Evolutionary conservation across 1,284 basidiomycete genomes (phyloP), one percentile per base, ranked within the genome.

Genomic region (Sparassis latifolia): DNA sequence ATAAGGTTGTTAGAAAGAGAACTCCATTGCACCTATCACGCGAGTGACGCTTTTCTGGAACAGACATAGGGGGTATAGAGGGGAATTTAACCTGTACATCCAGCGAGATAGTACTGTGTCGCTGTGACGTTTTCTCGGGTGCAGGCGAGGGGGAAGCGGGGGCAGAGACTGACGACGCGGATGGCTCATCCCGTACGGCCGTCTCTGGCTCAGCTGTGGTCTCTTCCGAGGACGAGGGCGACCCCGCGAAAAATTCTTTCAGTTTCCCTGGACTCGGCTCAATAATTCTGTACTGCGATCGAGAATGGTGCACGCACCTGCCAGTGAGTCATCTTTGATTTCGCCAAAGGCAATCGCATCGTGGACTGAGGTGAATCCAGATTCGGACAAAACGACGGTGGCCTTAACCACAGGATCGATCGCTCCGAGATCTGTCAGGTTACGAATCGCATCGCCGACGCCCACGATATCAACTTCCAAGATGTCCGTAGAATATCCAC

Each of bases 201-300:
- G 53, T 50, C 29, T 53, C 60, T 2, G 52, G 57, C 27, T 53
- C 55, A 6, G 54, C 58, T 4, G 10, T 33, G 33, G 51, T 55
- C 6, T 52, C 51, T 10, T 53, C 49, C 9, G 46, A 46, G 4
- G 60, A 59, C 7, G 69, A 61, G 2, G 76, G 72, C 50, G 76
- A 73, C 53, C 77, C 83, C 41, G 86, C 86, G 62, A 96, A 94
- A 53, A 97, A 71, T 37, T 83, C 84, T 70, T 94, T 95, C 55
- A 97, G 69, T 71, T 86, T 91, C 52, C 85, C 89, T 84, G 62
- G 4, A 20, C 20, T 5, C 20, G 48, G 37, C 47, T 44, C 53
- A 45, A 53, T 48, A 49, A 12, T 6, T 7, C 6, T 37, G 35
- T 12, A 37, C 7, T 7, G 7, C 6, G 35, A 7, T 37, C 35